Conservation (phyloP, 768 basidiomycete species). For the Chlorophyllum brunneum region DNA sequence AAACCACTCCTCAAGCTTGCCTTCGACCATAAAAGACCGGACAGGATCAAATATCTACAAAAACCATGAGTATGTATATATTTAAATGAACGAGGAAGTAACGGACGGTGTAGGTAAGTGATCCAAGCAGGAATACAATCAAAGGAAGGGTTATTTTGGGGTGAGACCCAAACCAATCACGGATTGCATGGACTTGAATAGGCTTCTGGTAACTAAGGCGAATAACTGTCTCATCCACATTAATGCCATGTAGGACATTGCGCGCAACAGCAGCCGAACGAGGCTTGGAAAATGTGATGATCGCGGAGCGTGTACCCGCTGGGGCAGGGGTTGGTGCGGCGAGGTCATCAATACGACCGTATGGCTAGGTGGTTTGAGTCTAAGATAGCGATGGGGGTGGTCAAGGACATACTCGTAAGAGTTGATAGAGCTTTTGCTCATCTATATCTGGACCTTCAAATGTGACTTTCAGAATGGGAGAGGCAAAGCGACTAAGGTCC, state of each 20-base stretch:
- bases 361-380: conserved; percentile 43
- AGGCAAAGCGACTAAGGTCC: conserved; percentile 86
- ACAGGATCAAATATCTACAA: conserved; percentile 88
- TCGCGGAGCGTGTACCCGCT: conserved; percentile 64
- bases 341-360: conserved; percentile 74
- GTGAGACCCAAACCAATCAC: conserved; percentile 83
- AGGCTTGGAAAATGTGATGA: conserved; percentile 56
- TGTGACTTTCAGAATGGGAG: conserved; percentile 63
- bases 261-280: conserved; percentile 78
- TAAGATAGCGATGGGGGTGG: background rate
- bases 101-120: conserved; percentile 81
- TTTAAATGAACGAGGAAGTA: no score
- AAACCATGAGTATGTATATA: background rate
- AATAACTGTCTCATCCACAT: conserved; percentile 43
- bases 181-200: conserved; percentile 59
- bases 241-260: conserved; percentile 71
- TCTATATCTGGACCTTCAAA: conserved; percentile 89
- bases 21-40: conserved; percentile 77
- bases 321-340: conserved; percentile 55
- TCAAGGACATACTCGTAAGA: conserved; percentile 60
- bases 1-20: conserved; percentile 81
- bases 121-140: conserved; percentile 84
- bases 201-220: conserved; percentile 59
- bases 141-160: conserved; percentile 81
- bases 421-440: conserved; percentile 74